Base-by-base conservation (phyloP, 345 rosid genomes). In the Brassica rapa region DNA sequence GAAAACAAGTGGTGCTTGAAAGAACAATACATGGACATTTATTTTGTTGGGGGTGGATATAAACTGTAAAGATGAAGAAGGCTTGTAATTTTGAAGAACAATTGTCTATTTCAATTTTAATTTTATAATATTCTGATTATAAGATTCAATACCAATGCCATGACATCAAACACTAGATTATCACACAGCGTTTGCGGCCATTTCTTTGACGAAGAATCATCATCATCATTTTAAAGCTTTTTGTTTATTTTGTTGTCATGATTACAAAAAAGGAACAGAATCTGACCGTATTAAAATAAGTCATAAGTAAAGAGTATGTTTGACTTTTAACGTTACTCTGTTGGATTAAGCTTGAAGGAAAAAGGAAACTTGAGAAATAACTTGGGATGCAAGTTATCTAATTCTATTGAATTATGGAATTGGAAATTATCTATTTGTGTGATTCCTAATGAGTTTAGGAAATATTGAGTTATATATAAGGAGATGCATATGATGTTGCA, bases 171-270 rank as follows among this genome's bases (percentile, higher is more conserved):
- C 68, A 91, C 91, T 8, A 83, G 85, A 85, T 75, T 88, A 73
- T 73, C 88, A 1, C 99, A 90, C 30, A 61, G 84, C 43, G 62
- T 72, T 35, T 93, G 99, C 16, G 93, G 99, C 37, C 23, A 27
- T 27, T 27, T 27, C 97, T 86, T 74, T 86, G 79, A 86, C 9
- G 85, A 84, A 82, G 81, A 64, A 24, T 21, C 73, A 41, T 4
- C 74, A 77, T 77, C 43, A 53, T 25, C 66, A 3, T 56, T 39
- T 9, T 57, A 32, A 1, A 5, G 21, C 9, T 30, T 62, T n/a
- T 62, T 30, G 11, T 30, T 30, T 37, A 37, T 2, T 29, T 62
- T 29, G 19, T 24, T 12, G 9, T 61, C 24, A 33, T 35, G 51
- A 16, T 10, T 64, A n/a, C 21, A 39, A 23, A 39, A 39, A 19